A percentile compares a stretch with the other conserved stretches of the same genome.
Conservation (phyloP, 2,329 filamentous ascomycete genomes). For the Nemania diffusa region DNA sequence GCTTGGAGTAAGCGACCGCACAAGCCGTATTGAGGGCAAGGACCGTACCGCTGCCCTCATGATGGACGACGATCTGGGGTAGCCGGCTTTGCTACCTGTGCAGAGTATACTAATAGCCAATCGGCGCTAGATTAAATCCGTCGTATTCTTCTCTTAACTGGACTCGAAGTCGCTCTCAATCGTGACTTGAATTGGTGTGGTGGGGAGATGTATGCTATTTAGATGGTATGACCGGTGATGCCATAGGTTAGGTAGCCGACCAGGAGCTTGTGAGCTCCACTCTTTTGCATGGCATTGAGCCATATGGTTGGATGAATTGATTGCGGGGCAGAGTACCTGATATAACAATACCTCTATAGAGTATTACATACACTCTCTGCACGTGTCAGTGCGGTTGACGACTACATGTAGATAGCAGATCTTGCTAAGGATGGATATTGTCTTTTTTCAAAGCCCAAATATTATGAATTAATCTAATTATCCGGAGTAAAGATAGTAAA, state of each 20-base stretch:
- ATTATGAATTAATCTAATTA: too few species aligned
- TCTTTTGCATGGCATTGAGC: background rate
- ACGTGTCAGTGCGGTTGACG: too few species aligned
- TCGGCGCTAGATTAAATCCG: background rate
- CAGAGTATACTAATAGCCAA: background rate
- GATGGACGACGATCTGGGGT: background rate
- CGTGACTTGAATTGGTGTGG: background rate
- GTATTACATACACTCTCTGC: too few species aligned
- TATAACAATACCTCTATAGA: too few species aligned
- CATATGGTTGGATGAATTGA: too few species aligned
- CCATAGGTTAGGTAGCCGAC: background rate
- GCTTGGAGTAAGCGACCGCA: slow-evolving; percentile 25
- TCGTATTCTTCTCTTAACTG: background rate
- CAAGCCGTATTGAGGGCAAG: slow-evolving; percentile 26
- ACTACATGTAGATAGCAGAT: too few species aligned
- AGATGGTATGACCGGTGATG: background rate
- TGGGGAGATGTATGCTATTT: background rate
- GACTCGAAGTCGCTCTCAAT: background rate
- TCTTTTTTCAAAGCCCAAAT: too few species aligned
- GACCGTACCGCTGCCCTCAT: slow-evolving; percentile 27
- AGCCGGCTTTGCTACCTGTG: background rate
- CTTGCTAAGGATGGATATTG: too few species aligned
- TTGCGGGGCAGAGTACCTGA: too few species aligned
- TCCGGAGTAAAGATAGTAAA: too few species aligned
- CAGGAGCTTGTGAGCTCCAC: slow-evolving; percentile 1